Evolutionary conservation across 306 rosid genomes (phyloP).

Genomic region (Quercus cerris): DNA sequence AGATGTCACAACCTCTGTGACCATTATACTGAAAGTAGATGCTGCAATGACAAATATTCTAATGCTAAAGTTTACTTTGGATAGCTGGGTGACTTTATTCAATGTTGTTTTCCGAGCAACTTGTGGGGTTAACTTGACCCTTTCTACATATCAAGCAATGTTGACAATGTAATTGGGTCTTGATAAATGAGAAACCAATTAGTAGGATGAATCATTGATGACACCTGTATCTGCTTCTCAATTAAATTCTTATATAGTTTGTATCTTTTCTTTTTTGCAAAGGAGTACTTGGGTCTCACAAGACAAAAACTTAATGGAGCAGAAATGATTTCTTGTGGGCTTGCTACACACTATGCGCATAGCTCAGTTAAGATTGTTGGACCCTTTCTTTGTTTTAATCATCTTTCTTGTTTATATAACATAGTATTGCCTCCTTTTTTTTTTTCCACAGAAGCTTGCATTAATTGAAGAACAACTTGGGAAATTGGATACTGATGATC

Average conservation of each 20-base stretch:
- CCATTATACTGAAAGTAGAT: too few species aligned
- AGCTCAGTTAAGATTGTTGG: slow-evolving; percentile 58
- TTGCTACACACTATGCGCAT: slow-evolving; percentile 82
- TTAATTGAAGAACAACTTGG: slow-evolving; percentile 74
- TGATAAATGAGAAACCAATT: too few species aligned
- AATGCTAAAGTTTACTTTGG: too few species aligned
- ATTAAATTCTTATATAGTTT: too few species aligned
- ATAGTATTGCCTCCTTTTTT: slow-evolving; percentile 34
- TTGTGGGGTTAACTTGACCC: background rate
- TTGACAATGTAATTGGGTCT: background rate
- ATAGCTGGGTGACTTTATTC: background rate
- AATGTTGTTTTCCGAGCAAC: background rate
- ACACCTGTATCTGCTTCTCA: too few species aligned
- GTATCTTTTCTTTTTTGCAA: too few species aligned
- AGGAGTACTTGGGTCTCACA: too few species aligned
- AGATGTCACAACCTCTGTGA: background rate
- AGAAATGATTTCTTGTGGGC: slow-evolving; percentile 86
- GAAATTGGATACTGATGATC: slow-evolving; percentile 81
- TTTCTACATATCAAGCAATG: background rate
- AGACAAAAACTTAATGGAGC: slow-evolving; percentile 34
- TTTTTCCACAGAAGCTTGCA: slow-evolving; percentile 59
- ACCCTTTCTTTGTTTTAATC: slow-evolving; percentile 1
- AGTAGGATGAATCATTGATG: too few species aligned
- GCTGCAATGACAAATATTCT: too few species aligned
- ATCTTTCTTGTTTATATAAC: slow-evolving; percentile 8